Evolutionary conservation across 305 asterid species (phyloP), one percentile per base, ranked within the genome.

Genomic region (Fraxinus xanthoxyloides): DNA sequence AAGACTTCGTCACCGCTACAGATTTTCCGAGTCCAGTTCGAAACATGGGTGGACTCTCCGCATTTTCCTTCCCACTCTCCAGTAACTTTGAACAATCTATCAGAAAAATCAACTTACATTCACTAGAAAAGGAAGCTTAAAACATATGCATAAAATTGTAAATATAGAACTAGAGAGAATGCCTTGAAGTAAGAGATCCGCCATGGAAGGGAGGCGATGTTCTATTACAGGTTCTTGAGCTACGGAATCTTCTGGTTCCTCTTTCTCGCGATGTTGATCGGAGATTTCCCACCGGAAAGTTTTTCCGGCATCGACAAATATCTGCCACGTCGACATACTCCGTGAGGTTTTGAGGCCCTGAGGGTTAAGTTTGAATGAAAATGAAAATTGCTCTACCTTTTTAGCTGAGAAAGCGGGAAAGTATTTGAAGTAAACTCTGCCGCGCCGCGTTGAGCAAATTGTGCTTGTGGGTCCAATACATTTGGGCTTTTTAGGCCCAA

Each of bases 171-270:
- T 32, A 35, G 51, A n/a, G 75, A 38, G n/a, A n/a, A n/a, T 89
- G 86, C 99, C 99, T 87, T 91, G 90, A 83, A 91, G 92, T 88
- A 96, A 87, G 75, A 96, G 91, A 86, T 96, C 98, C 73, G 91
- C 80, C 93, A 96, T 92, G 51, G 98, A 93, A 77, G 97, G 98
- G 70, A 96, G 92, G 78, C 88, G 93, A 70, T 77, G 85, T 81
- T 88, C 36, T 51, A 76, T 86, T 3, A 77, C 56, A 67, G 70
- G 86, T 13, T 72, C 79, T 19, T 80, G 90, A 77, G 85, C 78
- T 78, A 48, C 85, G 83, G 77, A 79, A 43, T 84, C 83, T 80
- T 78, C 74, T 3, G 87, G 77, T 72, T 85, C 85, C 28, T 83
- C 88, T 28, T 26, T 59, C 28, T 54, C 82, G 21, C 81, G 87